Base-by-base conservation (phyloP, 352 stramenopile species). In the Hyaloperonospora brassicae region DNA sequence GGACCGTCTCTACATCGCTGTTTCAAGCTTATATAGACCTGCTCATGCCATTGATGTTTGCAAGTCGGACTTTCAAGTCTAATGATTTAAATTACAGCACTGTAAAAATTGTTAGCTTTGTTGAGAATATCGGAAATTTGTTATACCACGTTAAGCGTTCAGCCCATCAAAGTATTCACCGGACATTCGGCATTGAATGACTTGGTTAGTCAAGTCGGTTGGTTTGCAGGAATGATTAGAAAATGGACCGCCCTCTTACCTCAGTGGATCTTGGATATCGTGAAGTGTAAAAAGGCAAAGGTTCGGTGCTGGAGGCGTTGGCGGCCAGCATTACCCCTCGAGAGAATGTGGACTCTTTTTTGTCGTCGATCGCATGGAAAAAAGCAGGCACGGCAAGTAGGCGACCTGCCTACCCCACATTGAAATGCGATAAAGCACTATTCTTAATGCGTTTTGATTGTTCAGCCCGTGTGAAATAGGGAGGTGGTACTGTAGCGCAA, bases 281-380 rank as follows among this genome's bases (percentile, higher is more conserved):
- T 59, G 52, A 45, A 46, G 24, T 2, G 17, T 45, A 53, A 25
- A 53, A 55, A 2, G 53, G 61, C 1, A 7, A 14, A 17, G 10
- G 1, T 9, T 8, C 4, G 27, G 27, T 34, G 27, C 27, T 34
- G 27, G 27, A 8, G 27, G 27, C 27, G 23, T 31, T 60, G 6
- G 51, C 47, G 0, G 50, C 47, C 0, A 41, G 39, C n/a, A 47
- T 64, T 9, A 48, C 43, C 0, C 31, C 43, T 11, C 17, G 50
- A 48, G 48, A 25, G 14, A 17, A 38, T 4, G 45, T 49, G 17
- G 50, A 56, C 14, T 21, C 46, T 1, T 10, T 42, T 0, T 12
- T 24, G 0, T 23, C 60, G 27, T 4, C 27, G 4, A 34, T 34
- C 8, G 4, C 27, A 9, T 8, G 17, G 4, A 9, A 34, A 34